Conservation (phyloP, 2,329 filamentous ascomycete genomes). For the Cladophialophora bantiana region DNA sequence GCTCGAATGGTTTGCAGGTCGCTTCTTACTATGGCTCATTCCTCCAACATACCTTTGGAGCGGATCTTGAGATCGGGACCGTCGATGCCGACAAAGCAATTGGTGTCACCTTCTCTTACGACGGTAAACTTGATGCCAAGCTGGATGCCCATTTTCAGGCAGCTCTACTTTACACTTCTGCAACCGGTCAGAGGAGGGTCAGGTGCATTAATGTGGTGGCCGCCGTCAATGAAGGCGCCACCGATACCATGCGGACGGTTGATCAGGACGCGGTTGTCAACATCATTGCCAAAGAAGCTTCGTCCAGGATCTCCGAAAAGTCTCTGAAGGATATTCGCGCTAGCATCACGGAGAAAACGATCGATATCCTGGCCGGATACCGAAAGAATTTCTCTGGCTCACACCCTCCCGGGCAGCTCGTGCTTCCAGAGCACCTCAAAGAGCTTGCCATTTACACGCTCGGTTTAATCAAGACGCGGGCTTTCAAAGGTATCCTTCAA, state of each 20-base stretch:
- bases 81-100: slow-evolving; percentile 94
- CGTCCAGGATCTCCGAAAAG: slow-evolving; percentile 79
- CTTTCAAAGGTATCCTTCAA: slow-evolving; percentile 72
- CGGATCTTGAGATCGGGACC: slow-evolving; percentile 90
- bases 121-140: slow-evolving; percentile 96
- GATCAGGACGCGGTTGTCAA: slow-evolving; percentile 93
- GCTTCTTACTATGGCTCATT: slow-evolving; percentile 96
- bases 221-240: slow-evolving; percentile 82
- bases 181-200: slow-evolving; percentile 85
- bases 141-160: slow-evolving; percentile 97
- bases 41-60: slow-evolving; percentile 91
- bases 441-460: slow-evolving; percentile 98
- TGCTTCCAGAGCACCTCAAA: slow-evolving; percentile 93
- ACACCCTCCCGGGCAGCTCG: slow-evolving; percentile 88
- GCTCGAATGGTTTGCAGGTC: slow-evolving; percentile 94
- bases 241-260: slow-evolving; percentile 87
- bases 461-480: slow-evolving; percentile 84
- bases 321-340: slow-evolving; percentile 84
- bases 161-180: slow-evolving; percentile 91
- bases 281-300: slow-evolving; percentile 89
- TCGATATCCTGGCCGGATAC: slow-evolving; percentile 90
- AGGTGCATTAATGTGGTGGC: slow-evolving; percentile 93
- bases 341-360: slow-evolving; percentile 85
- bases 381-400: slow-evolving; percentile 88
- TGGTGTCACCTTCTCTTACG: slow-evolving; percentile 89